Conservation (phyloP, 2,329 filamentous ascomycete genomes). For the Monosporascus cannonballus region DNA sequence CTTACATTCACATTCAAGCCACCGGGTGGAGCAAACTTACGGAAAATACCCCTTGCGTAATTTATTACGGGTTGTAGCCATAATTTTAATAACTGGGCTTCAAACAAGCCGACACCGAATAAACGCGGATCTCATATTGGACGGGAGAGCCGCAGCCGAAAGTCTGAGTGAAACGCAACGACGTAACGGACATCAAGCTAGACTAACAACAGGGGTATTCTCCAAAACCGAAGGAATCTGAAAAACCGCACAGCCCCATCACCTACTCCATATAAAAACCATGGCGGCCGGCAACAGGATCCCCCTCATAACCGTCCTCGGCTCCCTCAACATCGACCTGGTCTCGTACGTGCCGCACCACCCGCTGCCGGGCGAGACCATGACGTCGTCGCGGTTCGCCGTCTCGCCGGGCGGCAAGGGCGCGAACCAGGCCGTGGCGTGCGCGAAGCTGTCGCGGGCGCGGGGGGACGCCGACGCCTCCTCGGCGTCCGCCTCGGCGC, state of each 20-base stretch:
- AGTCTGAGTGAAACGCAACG: not conserved
- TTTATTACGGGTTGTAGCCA: too few relatives aligned
- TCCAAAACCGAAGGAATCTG: too few relatives aligned
- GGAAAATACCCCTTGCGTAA: too few relatives aligned
- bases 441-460: constrained; percentile 69
- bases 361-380: constrained; percentile 78
- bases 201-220: too few relatives aligned
- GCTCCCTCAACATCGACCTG: constrained; percentile 92
- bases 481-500: constrained; percentile 27
- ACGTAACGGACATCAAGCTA: not conserved
- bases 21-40: too few relatives aligned
- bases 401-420: constrained; percentile 89
- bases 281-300: constrained; percentile 15
- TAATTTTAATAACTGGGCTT: too few relatives aligned
- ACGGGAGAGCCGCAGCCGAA: too few relatives aligned
- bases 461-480: constrained; percentile 29
- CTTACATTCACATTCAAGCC: too few relatives aligned
- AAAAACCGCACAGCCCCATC: not conserved
- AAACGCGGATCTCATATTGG: too few relatives aligned
- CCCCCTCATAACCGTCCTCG: constrained; percentile 70
- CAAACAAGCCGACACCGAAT: too few relatives aligned
- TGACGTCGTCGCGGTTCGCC: constrained; percentile 71
- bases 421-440: constrained; percentile 90
- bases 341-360: constrained; percentile 82
- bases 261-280: not conserved